phyloP scores from a whole-genome alignment of 768 basidiomycete genomes.

The Mycena venus region DNA sequence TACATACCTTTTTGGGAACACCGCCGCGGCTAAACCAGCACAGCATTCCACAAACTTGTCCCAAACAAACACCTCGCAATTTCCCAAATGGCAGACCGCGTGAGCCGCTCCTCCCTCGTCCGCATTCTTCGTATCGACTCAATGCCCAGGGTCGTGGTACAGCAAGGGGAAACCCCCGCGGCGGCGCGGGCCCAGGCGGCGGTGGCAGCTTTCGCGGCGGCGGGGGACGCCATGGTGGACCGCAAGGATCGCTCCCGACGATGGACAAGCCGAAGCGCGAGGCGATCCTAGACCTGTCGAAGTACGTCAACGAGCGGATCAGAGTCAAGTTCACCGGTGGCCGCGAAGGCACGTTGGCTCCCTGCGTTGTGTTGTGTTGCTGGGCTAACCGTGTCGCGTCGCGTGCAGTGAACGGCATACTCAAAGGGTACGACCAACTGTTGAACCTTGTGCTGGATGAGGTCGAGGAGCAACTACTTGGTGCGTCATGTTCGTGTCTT shows the following conservation, averaged over 20 bases:
- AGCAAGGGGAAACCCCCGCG: conserved; percentile 60
- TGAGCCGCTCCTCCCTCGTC: conserved; percentile 48
- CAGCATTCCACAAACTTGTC: not conserved
- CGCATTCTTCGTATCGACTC: conserved; percentile 48
- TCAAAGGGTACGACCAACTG: conserved; percentile 97
- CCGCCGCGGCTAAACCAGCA: not conserved
- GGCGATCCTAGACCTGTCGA: conserved; percentile 94
- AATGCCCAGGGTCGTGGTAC: conserved; percentile 70
- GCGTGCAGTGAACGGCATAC: conserved; percentile 82
- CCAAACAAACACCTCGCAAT: not conserved
- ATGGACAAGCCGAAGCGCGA: conserved; percentile 90
- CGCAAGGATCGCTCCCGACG: conserved; percentile 59
- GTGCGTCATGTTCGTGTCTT: conserved; percentile 53
- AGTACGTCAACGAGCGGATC: conserved; percentile 93
- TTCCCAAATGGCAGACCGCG: conserved; percentile 59
- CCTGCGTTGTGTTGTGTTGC: not conserved
- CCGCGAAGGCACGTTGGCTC: conserved; percentile 78
- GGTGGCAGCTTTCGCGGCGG: conserved; percentile 53
- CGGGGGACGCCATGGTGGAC: conserved; percentile 64
- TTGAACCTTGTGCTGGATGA: conserved; percentile 98
- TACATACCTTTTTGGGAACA: not conserved
- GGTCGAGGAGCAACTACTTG: conserved; percentile 85
- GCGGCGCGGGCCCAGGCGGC: conserved; percentile 55
- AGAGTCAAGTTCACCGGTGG: conserved; percentile 99
- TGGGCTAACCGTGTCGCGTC: conserved; percentile 21